Evolutionary conservation across 768 basidiomycete genomes (phyloP).

Genomic region (Paxillus ammoniavirescens): DNA sequence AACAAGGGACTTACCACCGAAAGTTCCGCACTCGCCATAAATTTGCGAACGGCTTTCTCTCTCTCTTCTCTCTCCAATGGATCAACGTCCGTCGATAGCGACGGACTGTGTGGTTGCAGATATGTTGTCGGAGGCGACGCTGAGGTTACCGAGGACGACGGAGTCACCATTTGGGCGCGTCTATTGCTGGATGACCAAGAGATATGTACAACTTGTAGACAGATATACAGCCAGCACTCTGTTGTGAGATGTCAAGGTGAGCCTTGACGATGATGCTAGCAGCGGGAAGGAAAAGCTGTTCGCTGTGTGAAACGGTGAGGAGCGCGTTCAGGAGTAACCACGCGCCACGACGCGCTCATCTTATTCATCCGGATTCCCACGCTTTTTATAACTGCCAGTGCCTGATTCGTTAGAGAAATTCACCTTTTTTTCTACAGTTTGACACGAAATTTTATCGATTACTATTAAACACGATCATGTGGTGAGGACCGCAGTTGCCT

Average conservation of each 20-base stretch:
- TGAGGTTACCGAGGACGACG: conserved; percentile 79
- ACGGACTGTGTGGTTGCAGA: conserved; percentile 44
- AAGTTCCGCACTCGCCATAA: conserved; percentile 75
- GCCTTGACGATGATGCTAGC: conserved; percentile 31
- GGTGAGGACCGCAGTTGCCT: conserved; percentile 1
- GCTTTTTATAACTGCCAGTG: conserved; percentile 22
- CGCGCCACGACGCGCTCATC: conserved; percentile 36
- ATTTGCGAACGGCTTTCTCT: conserved; percentile 69
- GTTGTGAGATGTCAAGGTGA: conserved; percentile 3
- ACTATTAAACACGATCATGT: conserved; percentile 2
- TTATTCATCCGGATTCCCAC: conserved; percentile 38
- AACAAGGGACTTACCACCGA: conserved; percentile 63
- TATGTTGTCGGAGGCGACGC: conserved; percentile 74
- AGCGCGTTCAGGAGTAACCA: conserved; percentile 37
- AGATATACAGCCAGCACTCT: conserved; percentile 15
- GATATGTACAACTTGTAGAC: conserved; percentile 16
- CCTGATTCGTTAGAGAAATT: conserved; percentile 16
- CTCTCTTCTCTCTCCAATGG: conserved; percentile 54
- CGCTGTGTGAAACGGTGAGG: conserved; percentile 38
- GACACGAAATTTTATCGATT: conserved; percentile 1
- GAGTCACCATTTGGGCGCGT: conserved; percentile 64
- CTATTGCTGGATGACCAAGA: conserved; percentile 6
- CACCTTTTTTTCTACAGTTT: conserved; percentile 9
- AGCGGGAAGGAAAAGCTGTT: conserved; percentile 33
- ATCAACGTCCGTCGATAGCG: conserved; percentile 41